A percentile compares a stretch with the other conserved stretches of the same genome.
These are phyloP conservation scores for Nannochloris sp. DNA, from an alignment of 139 green algal species.

Conservation along the genomic window DNA sequence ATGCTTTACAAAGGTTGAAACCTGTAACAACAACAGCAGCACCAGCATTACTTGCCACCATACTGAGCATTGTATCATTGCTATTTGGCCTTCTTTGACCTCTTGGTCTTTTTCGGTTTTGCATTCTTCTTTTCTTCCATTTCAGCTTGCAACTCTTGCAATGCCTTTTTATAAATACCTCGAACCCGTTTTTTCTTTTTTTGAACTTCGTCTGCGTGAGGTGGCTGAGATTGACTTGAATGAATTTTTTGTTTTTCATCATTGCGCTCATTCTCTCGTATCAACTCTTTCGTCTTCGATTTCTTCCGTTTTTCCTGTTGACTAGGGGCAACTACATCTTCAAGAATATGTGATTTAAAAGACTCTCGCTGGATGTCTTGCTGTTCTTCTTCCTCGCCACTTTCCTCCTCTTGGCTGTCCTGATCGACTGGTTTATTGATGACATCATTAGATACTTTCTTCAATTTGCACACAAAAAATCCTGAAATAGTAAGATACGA, in stretches of 20 bases:
- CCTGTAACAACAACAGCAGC: too few species aligned
- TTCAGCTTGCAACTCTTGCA: conserved; percentile 31
- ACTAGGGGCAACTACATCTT: neutral
- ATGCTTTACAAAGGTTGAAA: too few species aligned
- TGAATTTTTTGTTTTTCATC: neutral
- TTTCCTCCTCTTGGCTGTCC: conserved; percentile 27
- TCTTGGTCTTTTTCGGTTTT: too few species aligned
- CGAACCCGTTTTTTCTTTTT: conserved; percentile 21
- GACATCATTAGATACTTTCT: conserved; percentile 83
- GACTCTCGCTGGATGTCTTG: neutral
- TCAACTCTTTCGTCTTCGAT: neutral
- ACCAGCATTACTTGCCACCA: too few species aligned
- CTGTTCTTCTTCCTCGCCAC: conserved; percentile 4
- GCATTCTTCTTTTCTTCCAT: conserved; percentile 6
- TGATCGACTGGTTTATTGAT: conserved; percentile 30
- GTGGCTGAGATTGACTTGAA: neutral
- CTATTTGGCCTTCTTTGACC: too few species aligned
- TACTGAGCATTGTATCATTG: too few species aligned
- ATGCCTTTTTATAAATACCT: conserved; percentile 28
- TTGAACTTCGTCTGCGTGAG: neutral
- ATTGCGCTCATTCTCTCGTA: neutral
- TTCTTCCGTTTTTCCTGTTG: neutral
- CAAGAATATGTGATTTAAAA: neutral
- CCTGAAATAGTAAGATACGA: conserved; percentile 31
- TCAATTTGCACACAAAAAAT: conserved; percentile 99